phyloP scores from a whole-genome alignment of 2,329 filamentous ascomycete species.

The Sarocladium kiliense region DNA sequence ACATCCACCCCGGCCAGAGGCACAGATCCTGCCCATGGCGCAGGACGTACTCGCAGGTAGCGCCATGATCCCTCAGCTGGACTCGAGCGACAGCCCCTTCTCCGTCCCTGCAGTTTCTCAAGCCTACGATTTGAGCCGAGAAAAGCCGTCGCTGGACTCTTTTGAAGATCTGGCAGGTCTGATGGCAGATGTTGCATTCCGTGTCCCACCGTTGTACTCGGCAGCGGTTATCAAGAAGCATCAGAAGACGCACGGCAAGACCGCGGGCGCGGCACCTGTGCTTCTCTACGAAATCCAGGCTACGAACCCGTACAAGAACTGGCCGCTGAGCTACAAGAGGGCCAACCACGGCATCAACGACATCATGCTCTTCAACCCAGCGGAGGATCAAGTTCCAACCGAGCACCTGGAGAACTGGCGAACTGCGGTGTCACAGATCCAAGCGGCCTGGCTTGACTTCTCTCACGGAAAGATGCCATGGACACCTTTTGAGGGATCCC shows the following conservation, averaged over 20 bases:
- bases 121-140: neutral
- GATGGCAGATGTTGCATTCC: neutral
- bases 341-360: constrained; percentile 4
- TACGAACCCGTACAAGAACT: neutral
- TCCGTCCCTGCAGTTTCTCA: neutral
- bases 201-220: neutral
- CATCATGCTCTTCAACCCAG: constrained; percentile 4
- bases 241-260: neutral
- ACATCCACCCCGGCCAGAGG: neutral
- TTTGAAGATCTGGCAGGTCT: neutral
- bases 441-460: constrained; percentile 2
- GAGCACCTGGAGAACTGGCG: neutral
- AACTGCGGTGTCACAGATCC: neutral
- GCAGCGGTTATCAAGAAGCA: neutral
- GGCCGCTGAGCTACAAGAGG: neutral
- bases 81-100: neutral
- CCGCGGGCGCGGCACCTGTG: neutral
- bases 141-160: neutral
- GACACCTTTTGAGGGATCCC: neutral
- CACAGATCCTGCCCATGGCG: neutral
- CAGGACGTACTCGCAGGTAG: neutral
- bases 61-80: neutral
- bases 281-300: constrained; percentile 6
- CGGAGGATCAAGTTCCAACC: neutral
- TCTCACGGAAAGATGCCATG: neutral